phyloP scores from a whole-genome alignment of 306 rosid species.

The Citrullus colocynthis region DNA sequence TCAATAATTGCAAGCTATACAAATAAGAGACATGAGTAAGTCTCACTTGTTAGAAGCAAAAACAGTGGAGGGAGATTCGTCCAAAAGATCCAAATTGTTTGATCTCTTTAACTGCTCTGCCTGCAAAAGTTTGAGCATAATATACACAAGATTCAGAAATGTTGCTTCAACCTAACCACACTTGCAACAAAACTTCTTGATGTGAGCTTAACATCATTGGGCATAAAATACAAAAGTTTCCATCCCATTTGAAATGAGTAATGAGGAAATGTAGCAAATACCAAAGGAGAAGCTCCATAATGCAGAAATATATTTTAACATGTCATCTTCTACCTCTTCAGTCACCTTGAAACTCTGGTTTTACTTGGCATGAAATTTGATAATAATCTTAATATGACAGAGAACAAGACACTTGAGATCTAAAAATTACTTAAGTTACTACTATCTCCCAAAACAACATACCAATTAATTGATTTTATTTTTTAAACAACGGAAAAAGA shows the following conservation, averaged over 20 bases:
- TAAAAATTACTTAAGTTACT: not conserved
- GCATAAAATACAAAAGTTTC: not conserved
- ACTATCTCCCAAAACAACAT: not conserved
- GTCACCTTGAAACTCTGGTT: not conserved
- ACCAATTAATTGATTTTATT: not conserved
- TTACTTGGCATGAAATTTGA: not conserved
- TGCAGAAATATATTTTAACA: not conserved
- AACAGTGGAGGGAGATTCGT: constrained; percentile 27
- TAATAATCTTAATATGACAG: not conserved
- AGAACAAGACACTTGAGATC: not conserved
- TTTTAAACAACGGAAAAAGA: not conserved
- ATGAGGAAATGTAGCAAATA: not conserved
- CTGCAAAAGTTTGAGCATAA: constrained; percentile 15
- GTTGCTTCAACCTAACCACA: not conserved
- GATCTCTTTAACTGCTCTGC: constrained; percentile 41
- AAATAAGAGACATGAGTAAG: constrained; percentile 3
- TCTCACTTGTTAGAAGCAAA: constrained; percentile 21
- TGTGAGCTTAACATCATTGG: not conserved
- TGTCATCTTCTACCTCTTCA: not conserved
- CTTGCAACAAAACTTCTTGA: not conserved
- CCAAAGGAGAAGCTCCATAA: not conserved
- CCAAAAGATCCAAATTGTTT: constrained; percentile 16
- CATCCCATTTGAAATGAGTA: not conserved
- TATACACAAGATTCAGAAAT: not conserved
- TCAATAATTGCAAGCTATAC: not conserved